Evolutionary conservation across 495 filamentous ascomycete species (phyloP).

Genomic region (Penicillium nucicola): DNA sequence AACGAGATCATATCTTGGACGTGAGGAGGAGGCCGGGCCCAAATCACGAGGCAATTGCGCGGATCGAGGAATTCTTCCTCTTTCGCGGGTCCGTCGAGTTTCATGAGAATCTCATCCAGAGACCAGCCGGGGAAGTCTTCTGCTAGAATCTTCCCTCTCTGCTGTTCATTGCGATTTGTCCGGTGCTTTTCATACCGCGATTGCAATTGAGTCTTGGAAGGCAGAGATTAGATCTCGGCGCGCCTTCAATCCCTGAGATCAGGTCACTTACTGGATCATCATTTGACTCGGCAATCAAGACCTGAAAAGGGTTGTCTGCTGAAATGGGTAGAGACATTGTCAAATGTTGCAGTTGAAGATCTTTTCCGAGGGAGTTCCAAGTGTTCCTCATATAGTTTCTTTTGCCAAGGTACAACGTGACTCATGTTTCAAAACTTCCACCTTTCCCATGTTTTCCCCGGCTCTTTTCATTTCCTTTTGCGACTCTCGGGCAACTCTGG

Average conservation of each 20-base stretch:
- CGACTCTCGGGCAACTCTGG: no score
- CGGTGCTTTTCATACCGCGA: conserved; percentile 67
- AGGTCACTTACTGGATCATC: conserved; percentile 48
- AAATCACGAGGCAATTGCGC: conserved; percentile 78
- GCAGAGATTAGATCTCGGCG: background rate
- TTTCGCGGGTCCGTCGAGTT: conserved; percentile 56
- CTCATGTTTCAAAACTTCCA: no score
- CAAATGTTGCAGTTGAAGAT: no score
- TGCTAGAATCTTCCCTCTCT: conserved; percentile 63
- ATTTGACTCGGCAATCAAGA: conserved; percentile 60
- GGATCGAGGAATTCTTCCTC: conserved; percentile 67
- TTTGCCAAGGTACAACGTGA: no score
- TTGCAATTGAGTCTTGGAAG: conserved; percentile 53
- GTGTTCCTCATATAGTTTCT: no score
- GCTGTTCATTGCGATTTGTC: conserved; percentile 64
- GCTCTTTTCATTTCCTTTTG: no score
- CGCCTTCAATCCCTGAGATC: background rate
- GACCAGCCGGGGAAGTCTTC: conserved; percentile 62
- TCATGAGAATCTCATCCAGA: conserved; percentile 67
- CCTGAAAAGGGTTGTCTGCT: conserved; percentile 67
- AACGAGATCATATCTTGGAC: conserved; percentile 58
- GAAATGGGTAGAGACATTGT: background rate
- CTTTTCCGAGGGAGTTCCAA: no score
- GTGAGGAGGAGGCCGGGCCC: conserved; percentile 71
- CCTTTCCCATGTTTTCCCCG: no score